phyloP scores from a whole-genome alignment of 148 eudicot species.

The Diospyros kaki region DNA sequence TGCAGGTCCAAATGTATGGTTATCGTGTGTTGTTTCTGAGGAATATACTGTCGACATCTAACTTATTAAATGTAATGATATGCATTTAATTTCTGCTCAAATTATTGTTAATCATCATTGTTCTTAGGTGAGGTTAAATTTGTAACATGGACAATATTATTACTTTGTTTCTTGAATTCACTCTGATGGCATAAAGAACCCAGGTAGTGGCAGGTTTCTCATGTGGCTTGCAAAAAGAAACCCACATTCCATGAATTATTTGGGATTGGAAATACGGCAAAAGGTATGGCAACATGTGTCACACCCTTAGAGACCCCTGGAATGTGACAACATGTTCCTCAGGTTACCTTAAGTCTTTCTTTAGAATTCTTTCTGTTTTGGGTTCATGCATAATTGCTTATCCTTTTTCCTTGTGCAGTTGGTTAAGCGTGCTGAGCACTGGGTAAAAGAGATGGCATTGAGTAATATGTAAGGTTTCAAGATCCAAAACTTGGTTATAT shows the following conservation, averaged over 20 bases:
- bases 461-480: conserved; percentile 55
- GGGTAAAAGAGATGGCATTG: conserved; percentile 71
- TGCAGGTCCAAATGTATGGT: not conserved
- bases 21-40: not conserved
- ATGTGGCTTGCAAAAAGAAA: conserved; percentile 89
- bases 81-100: conserved; percentile 3
- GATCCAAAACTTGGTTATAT: not conserved
- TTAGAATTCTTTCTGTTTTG: conserved; percentile 3
- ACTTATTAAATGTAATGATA: not conserved
- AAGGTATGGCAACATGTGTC: conserved; percentile 45
- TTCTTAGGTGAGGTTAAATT: not conserved
- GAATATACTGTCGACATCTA: not conserved
- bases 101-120: not conserved
- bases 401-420: conserved; percentile 50
- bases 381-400: conserved; percentile 8
- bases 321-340: conserved; percentile 27
- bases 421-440: conserved; percentile 71
- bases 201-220: conserved; percentile 98
- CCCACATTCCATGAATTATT: conserved; percentile 52
- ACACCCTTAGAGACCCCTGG: too few relatives aligned
- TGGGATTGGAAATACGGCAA: conserved; percentile 88
- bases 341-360: conserved; percentile 16
- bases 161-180: not conserved
- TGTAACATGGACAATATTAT: not conserved
- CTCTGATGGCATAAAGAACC: conserved; percentile 11